Conservation (phyloP, 1,284 basidiomycete species). For the Apiotrichum laibachii region DNA sequence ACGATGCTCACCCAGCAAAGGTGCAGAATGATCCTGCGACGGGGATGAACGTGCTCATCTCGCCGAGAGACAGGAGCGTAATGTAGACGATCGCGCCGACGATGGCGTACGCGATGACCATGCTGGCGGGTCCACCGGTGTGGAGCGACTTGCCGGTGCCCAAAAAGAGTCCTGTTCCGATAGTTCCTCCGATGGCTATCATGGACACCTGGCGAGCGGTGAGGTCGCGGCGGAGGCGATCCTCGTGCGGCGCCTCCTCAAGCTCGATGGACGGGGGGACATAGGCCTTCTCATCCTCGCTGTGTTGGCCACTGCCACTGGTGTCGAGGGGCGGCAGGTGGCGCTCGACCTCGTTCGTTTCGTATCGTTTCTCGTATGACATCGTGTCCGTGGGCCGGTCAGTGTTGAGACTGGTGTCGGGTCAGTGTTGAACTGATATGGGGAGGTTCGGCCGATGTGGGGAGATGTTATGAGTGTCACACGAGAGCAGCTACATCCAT, state of each 20-base stretch:
- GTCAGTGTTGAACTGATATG: no score
- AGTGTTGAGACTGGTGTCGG: no score
- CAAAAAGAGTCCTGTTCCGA: slow-evolving; percentile 14
- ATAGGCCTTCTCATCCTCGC: background rate
- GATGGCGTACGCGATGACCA: slow-evolving; percentile 25
- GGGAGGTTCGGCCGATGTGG: no score
- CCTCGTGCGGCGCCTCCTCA: background rate
- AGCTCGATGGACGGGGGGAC: background rate
- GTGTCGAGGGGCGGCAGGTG: no score
- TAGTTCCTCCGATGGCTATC: slow-evolving; percentile 32
- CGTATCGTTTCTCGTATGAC: no score
- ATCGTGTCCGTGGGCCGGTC: no score
- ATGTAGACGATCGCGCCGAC: slow-evolving; percentile 48
- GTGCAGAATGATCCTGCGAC: slow-evolving; percentile 70
- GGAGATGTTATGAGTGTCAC: no score
- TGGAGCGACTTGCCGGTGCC: slow-evolving; percentile 16
- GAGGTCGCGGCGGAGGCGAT: slow-evolving; percentile 13
- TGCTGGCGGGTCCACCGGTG: slow-evolving; percentile 50
- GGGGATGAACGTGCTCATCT: slow-evolving; percentile 52
- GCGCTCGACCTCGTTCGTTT: no score
- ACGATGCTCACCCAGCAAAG: slow-evolving; percentile 55
- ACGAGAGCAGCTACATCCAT: no score
- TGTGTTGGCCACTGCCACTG: background rate
- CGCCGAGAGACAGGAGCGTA: slow-evolving; percentile 53
- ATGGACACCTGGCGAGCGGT: slow-evolving; percentile 20